Evolutionary conservation across 2,329 filamentous ascomycete species (phyloP), one percentile per base, ranked within the genome.

Genomic region (Colletotrichum lini): DNA sequence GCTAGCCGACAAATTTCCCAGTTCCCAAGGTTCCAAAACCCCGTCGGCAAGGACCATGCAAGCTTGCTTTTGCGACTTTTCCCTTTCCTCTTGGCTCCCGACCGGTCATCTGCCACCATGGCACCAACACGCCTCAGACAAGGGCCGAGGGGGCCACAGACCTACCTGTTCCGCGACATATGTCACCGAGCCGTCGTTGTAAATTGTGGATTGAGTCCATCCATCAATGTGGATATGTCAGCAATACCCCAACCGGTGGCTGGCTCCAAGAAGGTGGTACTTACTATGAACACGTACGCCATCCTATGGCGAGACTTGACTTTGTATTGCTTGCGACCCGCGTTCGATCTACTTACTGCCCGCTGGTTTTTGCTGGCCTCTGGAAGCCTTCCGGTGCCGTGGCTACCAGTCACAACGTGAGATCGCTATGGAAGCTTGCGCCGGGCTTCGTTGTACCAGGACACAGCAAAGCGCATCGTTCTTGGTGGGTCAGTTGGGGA

Each of bases 1-100:
- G 77, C 76, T 77, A 78, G 77, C 74, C 73, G 58, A 60, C 30
- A 62, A 57, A 49, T 56, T 44, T 69, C 65, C 56, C 53, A 53
- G 45, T 67, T 23, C 23, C 59, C 40, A 42, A 47, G 26, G 57
- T 53, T 26, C 26, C 42, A 42, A 50, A 35, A 40, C 53, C 38
- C 35, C 62, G 54, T 50, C 26, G 42, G 50, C 44, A 23, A 38
- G 35, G 52, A 21, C 53, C 62, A 15, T 52, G 35, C 40, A 35
- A 58, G 53, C 57, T 67, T 71, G 67, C 57, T 45, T 70, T 59
- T 58, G 44, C 56, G 30, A 21, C 38, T 42, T 42, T 63, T 47
- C 52, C 23, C 0, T 10, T 58, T 30, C 40, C 62, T 45, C 56
- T 63, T 59, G 38, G 50, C 21, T 53, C 62, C 65, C 44, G 59